Conservation (phyloP, 768 basidiomycete species). For the Suillus bovinus region DNA sequence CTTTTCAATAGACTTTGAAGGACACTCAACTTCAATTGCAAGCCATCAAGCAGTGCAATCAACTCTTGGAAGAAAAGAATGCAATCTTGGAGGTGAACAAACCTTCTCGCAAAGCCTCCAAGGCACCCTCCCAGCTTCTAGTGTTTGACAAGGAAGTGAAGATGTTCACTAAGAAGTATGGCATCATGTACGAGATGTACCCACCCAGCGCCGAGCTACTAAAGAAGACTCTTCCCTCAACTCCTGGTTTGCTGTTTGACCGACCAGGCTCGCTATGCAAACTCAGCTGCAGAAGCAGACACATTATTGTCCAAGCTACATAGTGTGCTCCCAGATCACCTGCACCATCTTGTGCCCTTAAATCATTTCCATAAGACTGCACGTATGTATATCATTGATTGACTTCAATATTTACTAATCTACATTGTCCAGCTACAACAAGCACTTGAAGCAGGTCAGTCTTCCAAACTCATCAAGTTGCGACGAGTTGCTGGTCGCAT, state of each 20-base stretch:
- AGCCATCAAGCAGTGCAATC: neutral
- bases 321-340: conserved; percentile 2
- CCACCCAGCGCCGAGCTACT: neutral
- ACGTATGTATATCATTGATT: neutral
- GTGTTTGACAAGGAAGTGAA: conserved; percentile 2
- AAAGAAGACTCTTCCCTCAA: neutral
- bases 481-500: neutral
- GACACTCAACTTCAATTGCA: neutral
- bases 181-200: conserved; percentile 6
- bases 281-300: conserved; percentile 5
- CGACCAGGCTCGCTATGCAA: neutral
- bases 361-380: conserved; percentile 5
- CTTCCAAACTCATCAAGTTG: conserved; percentile 4
- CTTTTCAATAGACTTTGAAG: neutral
- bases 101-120: neutral
- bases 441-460: neutral
- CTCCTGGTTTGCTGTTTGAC: neutral
- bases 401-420: neutral
- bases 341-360: neutral
- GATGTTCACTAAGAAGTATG: conserved; percentile 3
- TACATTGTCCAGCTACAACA: neutral
- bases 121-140: neutral
- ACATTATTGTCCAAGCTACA: neutral
- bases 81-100: conserved; percentile 2
- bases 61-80: conserved; percentile 1